Evolutionary conservation across 139 green algal genomes (phyloP), one percentile per base, ranked within the genome.

Genomic region (Mesotaenium endlicherianum): DNA sequence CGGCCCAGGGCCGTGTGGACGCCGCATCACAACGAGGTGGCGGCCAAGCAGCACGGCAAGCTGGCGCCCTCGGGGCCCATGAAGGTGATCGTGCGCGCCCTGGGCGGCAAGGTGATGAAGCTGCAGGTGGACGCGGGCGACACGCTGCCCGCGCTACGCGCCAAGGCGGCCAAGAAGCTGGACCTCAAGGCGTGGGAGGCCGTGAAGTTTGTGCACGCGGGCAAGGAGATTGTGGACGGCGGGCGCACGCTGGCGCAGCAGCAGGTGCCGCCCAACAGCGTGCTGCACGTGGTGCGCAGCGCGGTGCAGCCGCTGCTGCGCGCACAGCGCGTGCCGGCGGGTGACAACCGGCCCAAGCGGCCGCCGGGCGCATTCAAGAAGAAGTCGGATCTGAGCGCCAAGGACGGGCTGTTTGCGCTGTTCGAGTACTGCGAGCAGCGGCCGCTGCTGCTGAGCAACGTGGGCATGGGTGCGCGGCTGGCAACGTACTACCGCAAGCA

Each of bases 391-490:
- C 74, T 96, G 11, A 89, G 69, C 1, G 91, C 91, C 0, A 68
- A 38, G 1, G 87, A 92, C 1, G 93, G 93, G 3, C 91, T 91
- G 43, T 59, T 97, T 5, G 6, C 95, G 5, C 84, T 97, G 11
- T 31, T 92, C 45, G 93, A 95, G 89, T 97, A 97, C 86, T 78
- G 93, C 60, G 92, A 97, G 80, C 90, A 97, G 87, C 75, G 81
- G 31, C 94, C 94, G 0, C 71, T 91, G 53, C 87, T 97, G 39
- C 88, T 97, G 16, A 91, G 85, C 34, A 86, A 92, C 1, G 88
- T 91, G 43, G 94, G 93, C 59, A 97, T 97, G 93, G 94, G 93
- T 16, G 90, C 86, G 2, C 86, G 82, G 5, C 84, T 97, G 34
- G 84, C 85, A 16, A 94, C 91, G 0, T 97, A 92, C 86, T 97